phyloP scores from a whole-genome alignment of 345 rosid genomes.

The Gynandropsis gynandra region DNA sequence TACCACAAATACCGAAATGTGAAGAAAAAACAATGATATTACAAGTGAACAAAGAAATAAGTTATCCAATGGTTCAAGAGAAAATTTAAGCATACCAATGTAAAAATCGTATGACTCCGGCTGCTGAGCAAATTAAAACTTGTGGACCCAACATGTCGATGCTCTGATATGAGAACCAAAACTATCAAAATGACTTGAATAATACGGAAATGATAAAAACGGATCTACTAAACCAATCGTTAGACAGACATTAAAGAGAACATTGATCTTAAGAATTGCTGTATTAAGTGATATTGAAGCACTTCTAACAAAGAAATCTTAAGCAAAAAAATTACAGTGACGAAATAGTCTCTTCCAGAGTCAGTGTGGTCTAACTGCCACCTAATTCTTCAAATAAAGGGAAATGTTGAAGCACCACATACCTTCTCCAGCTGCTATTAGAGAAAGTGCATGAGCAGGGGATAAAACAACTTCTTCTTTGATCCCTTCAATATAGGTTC shows the following conservation, averaged over 20 bases:
- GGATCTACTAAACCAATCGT: constrained; percentile 9
- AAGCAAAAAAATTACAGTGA: constrained; percentile 3
- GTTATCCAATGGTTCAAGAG: constrained; percentile 7
- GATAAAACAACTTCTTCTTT: constrained; percentile 99
- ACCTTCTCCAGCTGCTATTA: constrained; percentile 99
- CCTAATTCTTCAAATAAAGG: constrained; percentile 17
- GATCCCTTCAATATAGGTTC: constrained; percentile 95
- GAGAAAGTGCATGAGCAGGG: constrained; percentile 97
- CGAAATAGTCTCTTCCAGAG: constrained; percentile 1
- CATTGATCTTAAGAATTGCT: background rate
- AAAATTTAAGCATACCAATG: constrained; percentile 55
- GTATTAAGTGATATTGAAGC: background rate
- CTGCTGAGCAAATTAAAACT: constrained; percentile 96
- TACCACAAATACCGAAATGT: constrained; percentile 6
- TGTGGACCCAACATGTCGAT: constrained; percentile 97
- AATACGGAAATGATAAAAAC: background rate
- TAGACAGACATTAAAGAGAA: constrained; percentile 6
- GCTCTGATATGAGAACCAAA: constrained; percentile 52
- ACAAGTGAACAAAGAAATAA: constrained; percentile 20
- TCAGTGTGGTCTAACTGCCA: constrained; percentile 11
- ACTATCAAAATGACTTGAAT: constrained; percentile 11
- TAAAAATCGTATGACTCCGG: constrained; percentile 98
- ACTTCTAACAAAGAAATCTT: constrained; percentile 11
- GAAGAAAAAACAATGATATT: constrained; percentile 10
- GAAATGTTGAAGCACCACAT: constrained; percentile 23